These are phyloP conservation scores for Podospora tetraspora DNA, from an alignment of 495 filamentous ascomycete genomes.

Conservation along the genomic window DNA sequence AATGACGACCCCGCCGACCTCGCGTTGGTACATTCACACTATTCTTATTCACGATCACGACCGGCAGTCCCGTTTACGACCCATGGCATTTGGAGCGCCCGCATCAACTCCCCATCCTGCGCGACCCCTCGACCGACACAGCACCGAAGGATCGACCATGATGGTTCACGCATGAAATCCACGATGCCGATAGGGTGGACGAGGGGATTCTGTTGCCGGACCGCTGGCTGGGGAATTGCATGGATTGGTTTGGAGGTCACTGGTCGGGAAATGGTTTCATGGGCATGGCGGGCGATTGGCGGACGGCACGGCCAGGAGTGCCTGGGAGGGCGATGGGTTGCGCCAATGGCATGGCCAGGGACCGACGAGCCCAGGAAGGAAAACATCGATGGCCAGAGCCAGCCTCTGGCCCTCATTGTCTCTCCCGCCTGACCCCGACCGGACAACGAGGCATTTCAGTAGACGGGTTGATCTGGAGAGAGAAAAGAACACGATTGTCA, in stretches of 20 bases:
- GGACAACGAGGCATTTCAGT: neutral
- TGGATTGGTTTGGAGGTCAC: neutral
- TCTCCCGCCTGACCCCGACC: neutral
- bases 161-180: neutral
- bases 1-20: slow-evolving; percentile 12
- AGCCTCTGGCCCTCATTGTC: neutral
- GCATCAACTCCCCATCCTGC: neutral
- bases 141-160: neutral
- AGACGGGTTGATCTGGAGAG: neutral
- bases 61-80: slow-evolving; percentile 1
- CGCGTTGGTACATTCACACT: slow-evolving; percentile 7
- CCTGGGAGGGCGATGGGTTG: neutral
- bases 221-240: neutral
- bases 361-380: neutral
- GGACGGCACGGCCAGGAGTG: neutral
- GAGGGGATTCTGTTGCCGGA: neutral
- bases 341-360: neutral
- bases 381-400: neutral
- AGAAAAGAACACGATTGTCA: neutral
- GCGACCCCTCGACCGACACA: neutral
- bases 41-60: slow-evolving; percentile 8
- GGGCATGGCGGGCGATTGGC: neutral
- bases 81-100: neutral
- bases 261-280: neutral
- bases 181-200: neutral